A percentile compares a stretch with the other conserved stretches of the same genome.
Evolutionary conservation across 495 filamentous ascomycete genomes (phyloP).

Genomic region (Pyrenopolyporus hunteri): DNA sequence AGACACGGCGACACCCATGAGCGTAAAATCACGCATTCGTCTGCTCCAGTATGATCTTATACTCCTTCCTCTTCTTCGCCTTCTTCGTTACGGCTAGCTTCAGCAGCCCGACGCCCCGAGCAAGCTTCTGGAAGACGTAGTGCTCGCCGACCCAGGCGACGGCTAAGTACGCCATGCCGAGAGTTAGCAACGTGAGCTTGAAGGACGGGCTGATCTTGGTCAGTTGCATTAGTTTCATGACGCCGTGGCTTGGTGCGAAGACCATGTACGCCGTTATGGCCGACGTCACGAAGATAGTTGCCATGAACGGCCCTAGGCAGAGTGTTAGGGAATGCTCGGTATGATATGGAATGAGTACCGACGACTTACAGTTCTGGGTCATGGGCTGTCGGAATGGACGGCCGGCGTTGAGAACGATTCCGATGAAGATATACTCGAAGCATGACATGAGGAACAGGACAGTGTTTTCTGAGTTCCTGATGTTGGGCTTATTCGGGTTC

Average conservation of each 20-base stretch:
- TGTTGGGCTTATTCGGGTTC: constrained; percentile 76
- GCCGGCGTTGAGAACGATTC: constrained; percentile 86
- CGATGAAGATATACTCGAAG: constrained; percentile 92
- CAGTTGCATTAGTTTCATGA: constrained; percentile 80
- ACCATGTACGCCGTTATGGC: constrained; percentile 77
- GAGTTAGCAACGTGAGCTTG: constrained; percentile 68
- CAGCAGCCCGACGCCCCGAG: constrained; percentile 67
- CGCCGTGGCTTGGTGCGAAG: constrained; percentile 69
- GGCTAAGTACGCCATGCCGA: constrained; percentile 70
- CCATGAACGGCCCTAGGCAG: constrained; percentile 74
- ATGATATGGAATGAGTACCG: neutral
- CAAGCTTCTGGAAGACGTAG: constrained; percentile 69
- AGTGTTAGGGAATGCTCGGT: neutral
- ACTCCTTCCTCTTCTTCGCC: constrained; percentile 81
- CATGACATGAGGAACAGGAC: constrained; percentile 86
- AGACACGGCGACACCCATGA: no score
- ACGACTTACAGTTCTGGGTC: constrained; percentile 71
- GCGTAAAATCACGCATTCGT: constrained; percentile 60
- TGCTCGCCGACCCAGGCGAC: constrained; percentile 74
- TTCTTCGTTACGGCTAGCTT: constrained; percentile 61
- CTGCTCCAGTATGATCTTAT: constrained; percentile 78
- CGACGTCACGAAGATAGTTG: constrained; percentile 72
- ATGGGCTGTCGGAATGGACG: constrained; percentile 86
- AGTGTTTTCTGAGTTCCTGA: constrained; percentile 91
- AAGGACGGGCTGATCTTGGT: constrained; percentile 75